Base-by-base conservation (phyloP, 345 rosid genomes). In the Salix udensis region DNA sequence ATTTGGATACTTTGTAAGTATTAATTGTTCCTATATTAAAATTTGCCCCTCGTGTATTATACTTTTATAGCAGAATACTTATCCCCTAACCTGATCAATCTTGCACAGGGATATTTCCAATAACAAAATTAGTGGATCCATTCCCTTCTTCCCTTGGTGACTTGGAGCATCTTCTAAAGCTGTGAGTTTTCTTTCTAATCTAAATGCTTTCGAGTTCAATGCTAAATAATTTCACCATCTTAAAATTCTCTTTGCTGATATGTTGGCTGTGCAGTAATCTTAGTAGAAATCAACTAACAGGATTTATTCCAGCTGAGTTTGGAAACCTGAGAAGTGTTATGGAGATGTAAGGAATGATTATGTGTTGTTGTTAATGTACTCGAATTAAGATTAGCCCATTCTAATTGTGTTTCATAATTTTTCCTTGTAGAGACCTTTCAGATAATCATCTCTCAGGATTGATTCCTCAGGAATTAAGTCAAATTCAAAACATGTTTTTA, bases 121-220 rank as follows among this genome's bases (percentile, higher is more conserved):
- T 73, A 93, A 96, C 88, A 87, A 89, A 78, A 91, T 96, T 68
- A 86, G 72, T 79, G 99, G 98, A 61, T 83, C 78, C 44, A 92
- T 96, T 70, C 99, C 99, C 99, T 77, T 83, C 97, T 80, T 86
- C 99, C 39, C 88, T 96, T 23, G 98, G 99, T 75, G 98, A 93
- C 84, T 85, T 96, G 83, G 99, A 96, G 81, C 99, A 96, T 83
- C 94, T 96, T 76, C 87, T 92, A 37, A 93, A 92, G 89, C 84
- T 96, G 99, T 96, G 71, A 88, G 93, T 81, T 70, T 71, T 46
- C 16, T 46, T 46, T 46, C 50, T 14, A 46, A 46, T 46, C 50
- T 46, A 12, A 14, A 46, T 13, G 4, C 50, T 46, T 46, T 46
- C 14, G 6, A 46, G 50, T 46, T 46, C 62, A 7, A 77, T 50